phyloP scores from a whole-genome alignment of 2,329 filamentous ascomycete genomes.

The Scedosporium minutisporum region DNA sequence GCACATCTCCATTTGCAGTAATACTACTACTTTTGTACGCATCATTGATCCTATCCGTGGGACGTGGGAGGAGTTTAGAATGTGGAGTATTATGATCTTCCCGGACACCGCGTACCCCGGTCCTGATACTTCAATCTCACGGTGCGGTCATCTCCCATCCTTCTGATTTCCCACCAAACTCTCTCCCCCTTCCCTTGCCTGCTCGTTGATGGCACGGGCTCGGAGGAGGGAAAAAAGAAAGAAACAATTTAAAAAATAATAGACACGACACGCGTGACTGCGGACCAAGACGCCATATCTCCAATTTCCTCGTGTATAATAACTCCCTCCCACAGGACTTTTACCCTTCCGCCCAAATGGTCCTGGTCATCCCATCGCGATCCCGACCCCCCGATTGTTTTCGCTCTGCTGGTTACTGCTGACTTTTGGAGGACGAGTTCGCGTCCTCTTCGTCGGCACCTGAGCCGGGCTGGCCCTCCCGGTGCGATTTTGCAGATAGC shows the following conservation, averaged over 20 bases:
- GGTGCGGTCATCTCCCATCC: neutral
- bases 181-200: neutral
- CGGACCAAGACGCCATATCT: neutral
- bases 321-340: neutral
- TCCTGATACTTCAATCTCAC: neutral
- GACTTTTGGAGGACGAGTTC: neutral
- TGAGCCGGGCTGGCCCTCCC: neutral
- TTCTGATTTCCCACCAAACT: neutral
- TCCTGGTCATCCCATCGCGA: neutral
- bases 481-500: neutral
- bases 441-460: neutral
- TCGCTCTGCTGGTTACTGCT: too few relatives aligned
- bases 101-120: conserved; percentile 1
- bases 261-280: neutral
- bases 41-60: too few relatives aligned
- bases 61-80: too few relatives aligned
- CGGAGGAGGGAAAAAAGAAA: neutral
- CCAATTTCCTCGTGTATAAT: neutral
- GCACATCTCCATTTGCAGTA: neutral
- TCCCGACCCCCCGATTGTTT: neutral
- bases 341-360: neutral
- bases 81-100: conserved; percentile 1
- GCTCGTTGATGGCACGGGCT: neutral
- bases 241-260: neutral
- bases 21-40: neutral